Evolutionary conservation across 2,329 filamentous ascomycete species (phyloP).

Genomic region (Pestalotiopsis fici): DNA sequence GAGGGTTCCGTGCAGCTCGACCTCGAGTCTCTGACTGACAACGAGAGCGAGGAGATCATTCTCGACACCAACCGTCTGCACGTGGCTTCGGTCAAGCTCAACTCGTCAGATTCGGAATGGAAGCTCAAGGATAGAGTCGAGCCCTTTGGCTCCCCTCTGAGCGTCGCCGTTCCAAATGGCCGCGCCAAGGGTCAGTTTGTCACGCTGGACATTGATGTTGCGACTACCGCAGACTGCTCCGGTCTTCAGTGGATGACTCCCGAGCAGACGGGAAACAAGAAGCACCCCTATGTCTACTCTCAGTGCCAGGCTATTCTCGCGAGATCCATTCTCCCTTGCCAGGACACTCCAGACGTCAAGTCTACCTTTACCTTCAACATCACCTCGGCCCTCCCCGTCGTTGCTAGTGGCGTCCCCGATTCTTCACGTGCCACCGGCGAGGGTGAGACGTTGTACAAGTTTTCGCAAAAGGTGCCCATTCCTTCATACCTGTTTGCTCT

Average conservation of each 20-base stretch:
- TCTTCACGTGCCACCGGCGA: constrained; percentile 46
- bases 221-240: constrained; percentile 86
- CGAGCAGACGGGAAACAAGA: constrained; percentile 92
- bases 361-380: constrained; percentile 92
- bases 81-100: constrained; percentile 70
- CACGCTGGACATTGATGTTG: constrained; percentile 65
- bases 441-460: constrained; percentile 72
- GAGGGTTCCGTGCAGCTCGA: constrained; percentile 75
- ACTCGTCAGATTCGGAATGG: constrained; percentile 67
- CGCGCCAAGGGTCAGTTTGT: constrained; percentile 53
- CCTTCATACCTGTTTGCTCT: constrained; percentile 95
- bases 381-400: constrained; percentile 82
- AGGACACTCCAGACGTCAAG: constrained; percentile 97
- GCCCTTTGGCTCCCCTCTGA: constrained; percentile 74
- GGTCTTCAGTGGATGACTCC: constrained; percentile 95
- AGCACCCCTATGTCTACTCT: constrained; percentile 96
- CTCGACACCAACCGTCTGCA: constrained; percentile 87
- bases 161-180: constrained; percentile 60
- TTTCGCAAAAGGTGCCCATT: constrained; percentile 89
- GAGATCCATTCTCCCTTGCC: constrained; percentile 91
- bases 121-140: constrained; percentile 68
- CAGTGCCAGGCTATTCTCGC: constrained; percentile 97
- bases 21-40: constrained; percentile 76
- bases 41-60: constrained; percentile 73
- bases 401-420: constrained; percentile 78